These are phyloP conservation scores for Themeda triandra DNA, from an alignment of 176 grass and related monocot genomes.

Conservation along the genomic window DNA sequence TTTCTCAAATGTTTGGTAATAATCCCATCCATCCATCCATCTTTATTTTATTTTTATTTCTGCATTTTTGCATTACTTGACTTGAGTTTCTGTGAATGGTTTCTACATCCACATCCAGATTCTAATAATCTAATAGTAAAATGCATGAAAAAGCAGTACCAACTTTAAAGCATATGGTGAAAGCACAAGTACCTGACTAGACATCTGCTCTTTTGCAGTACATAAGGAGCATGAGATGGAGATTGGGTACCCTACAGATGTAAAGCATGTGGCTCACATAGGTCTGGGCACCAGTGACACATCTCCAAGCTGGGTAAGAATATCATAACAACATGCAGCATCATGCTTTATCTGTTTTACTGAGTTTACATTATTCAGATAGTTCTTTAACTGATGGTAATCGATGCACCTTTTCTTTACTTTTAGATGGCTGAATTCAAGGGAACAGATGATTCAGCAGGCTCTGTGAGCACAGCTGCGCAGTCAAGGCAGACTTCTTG, in stretches of 20 bases:
- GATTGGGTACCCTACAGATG: conserved; percentile 91
- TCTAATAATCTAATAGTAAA: not conserved
- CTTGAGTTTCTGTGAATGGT: not conserved
- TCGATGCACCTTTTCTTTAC: not conserved
- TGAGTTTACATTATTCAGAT: not conserved
- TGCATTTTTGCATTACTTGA: not conserved
- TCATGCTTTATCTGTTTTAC: not conserved
- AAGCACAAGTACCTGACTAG: not conserved
- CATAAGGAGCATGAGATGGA: conserved; percentile 92
- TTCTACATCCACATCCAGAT: not conserved
- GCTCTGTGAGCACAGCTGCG: conserved; percentile 47
- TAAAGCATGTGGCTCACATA: conserved; percentile 92
- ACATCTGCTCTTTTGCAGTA: conserved; percentile 35
- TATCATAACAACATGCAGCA: not conserved
- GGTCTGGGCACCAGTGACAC: conserved; percentile 56
- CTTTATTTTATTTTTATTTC: not conserved
- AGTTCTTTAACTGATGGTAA: not conserved
- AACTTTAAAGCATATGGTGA: not conserved
- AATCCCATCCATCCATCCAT: conserved; percentile 14
- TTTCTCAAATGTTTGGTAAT: conserved; percentile 90
- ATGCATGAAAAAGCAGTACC: not conserved
- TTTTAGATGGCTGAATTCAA: conserved; percentile 81
- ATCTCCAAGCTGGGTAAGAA: conserved; percentile 78
- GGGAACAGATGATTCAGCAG: conserved; percentile 50
- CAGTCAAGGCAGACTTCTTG: conserved; percentile 64